Base-by-base conservation (phyloP, 169 alveolate species). In the Cystoisospora suis region DNA sequence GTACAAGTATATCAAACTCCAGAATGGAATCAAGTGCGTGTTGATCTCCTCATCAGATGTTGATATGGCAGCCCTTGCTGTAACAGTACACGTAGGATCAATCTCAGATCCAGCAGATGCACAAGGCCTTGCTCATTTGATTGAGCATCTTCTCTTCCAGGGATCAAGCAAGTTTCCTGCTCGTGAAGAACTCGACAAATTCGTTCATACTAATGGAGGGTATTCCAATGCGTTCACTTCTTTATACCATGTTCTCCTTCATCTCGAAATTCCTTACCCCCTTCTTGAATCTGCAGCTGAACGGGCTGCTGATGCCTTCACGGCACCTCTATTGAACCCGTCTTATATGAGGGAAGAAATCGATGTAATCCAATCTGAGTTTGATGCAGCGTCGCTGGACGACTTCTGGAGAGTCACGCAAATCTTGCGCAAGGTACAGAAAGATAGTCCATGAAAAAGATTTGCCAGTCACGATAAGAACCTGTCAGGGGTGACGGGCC, bases 341-440 rank as follows among this genome's bases (percentile, higher is more conserved):
- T 46, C 47, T 34, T 23, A 56, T 56, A n/a, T 42, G 27, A 20
- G 6, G 58, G 56, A 49, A 32, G 88, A 81, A 38, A 38, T 49
- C 49, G 40, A 49, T 53, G 88, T 75, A 6, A 75, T 81, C 70
- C 72, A 81, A n/a, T n/a, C 88, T 5, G 88, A 81, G 88, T 81
- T 34, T 53, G 15, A 3, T 4, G 46, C 36, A 12, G 59, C 42
- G 1, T 38, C 36, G 56, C 47, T 47, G 38, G 75, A 81, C 12
- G 88, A 81, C 75, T 34, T 36, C 75, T n/a, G 2, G 47, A 32
- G 88, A n/a, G 5, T 45, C 29, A 9, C 23, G 20, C 75, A 81
- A 47, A 7, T 81, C 75, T 3, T 53, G 12, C 72, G 88, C 23
- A 70, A 81, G 88, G 88, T 49, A n/a, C n/a, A n/a, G n/a, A n/a